Evolutionary conservation across 768 basidiomycete genomes (phyloP).

Genomic region (Lactarius pseudohatsudake): DNA sequence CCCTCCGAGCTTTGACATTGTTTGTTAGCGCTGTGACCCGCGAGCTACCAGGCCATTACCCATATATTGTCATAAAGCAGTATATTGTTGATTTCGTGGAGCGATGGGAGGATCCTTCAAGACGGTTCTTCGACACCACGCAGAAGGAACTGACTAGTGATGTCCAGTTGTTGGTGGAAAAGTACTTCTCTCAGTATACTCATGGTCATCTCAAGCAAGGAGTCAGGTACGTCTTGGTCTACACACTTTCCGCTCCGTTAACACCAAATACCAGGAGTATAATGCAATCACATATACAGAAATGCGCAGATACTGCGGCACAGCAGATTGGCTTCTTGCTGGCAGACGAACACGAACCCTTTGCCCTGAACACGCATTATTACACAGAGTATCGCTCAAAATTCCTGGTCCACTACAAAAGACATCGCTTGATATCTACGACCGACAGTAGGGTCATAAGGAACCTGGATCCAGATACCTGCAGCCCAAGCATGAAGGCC

Average conservation of each 20-base stretch:
- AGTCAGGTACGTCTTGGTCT: slow-evolving; percentile 19
- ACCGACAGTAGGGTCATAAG: neutral
- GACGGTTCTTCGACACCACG: slow-evolving; percentile 29
- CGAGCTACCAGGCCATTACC: slow-evolving; percentile 64
- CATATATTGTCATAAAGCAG: slow-evolving; percentile 41
- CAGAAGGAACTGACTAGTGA: slow-evolving; percentile 23
- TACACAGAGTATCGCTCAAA: slow-evolving; percentile 41
- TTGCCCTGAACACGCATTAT: slow-evolving; percentile 32
- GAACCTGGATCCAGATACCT: slow-evolving; percentile 1
- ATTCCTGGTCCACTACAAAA: slow-evolving; percentile 51
- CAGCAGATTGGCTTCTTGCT: slow-evolving; percentile 22
- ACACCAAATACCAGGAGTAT: slow-evolving; percentile 11
- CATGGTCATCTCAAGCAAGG: slow-evolving; percentile 28
- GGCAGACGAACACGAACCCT: slow-evolving; percentile 25
- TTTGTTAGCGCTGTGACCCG: slow-evolving; percentile 56
- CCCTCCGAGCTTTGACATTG: neutral
- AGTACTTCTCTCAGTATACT: slow-evolving; percentile 30
- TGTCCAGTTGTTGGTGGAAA: slow-evolving; percentile 25
- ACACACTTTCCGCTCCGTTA: neutral
- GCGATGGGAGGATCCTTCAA: slow-evolving; percentile 29
- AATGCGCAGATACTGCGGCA: slow-evolving; percentile 3
- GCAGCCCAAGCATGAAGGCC: neutral
- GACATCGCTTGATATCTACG: slow-evolving; percentile 21
- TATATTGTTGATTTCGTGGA: slow-evolving; percentile 28
- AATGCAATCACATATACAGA: slow-evolving; percentile 15